Conservation (phyloP, 768 basidiomycete genomes). For the Auricularia sp. region DNA sequence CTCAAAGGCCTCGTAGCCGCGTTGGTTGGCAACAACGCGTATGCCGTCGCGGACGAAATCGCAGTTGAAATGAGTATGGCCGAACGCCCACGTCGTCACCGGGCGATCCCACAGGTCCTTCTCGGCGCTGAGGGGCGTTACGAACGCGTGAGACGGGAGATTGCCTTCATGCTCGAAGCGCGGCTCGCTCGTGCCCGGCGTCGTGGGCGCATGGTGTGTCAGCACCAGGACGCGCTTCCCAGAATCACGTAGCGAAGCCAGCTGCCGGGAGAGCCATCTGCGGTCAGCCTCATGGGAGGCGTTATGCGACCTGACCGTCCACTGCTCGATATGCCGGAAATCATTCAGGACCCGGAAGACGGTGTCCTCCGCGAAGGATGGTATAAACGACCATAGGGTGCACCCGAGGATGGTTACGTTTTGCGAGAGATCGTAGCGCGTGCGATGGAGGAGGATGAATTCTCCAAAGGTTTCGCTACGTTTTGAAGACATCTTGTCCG, state of each 20-base stretch:
- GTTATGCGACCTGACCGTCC: slow-evolving; percentile 17
- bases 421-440: slow-evolving; percentile 24
- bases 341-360: slow-evolving; percentile 23
- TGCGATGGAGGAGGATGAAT: slow-evolving; percentile 27
- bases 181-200: slow-evolving; percentile 25
- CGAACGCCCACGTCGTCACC: slow-evolving; percentile 11
- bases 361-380: slow-evolving; percentile 19
- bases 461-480: slow-evolving; percentile 10
- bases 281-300: slow-evolving; percentile 21
- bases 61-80: slow-evolving; percentile 14
- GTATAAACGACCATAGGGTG: slow-evolving; percentile 29
- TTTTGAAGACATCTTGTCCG: slow-evolving; percentile 1
- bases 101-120: neutral
- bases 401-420: slow-evolving; percentile 30
- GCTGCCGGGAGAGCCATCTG: slow-evolving; percentile 22
- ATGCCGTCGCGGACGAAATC: slow-evolving; percentile 10
- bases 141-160: neutral
- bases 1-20: slow-evolving; percentile 8
- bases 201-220: slow-evolving; percentile 34
- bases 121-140: neutral
- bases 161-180: slow-evolving; percentile 3
- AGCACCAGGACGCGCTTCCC: slow-evolving; percentile 27
- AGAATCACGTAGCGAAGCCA: slow-evolving; percentile 17
- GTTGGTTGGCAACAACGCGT: slow-evolving; percentile 10
- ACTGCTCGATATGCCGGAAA: slow-evolving; percentile 23